Conservation (phyloP, 148 eudicot species). For the Silene uniflora region DNA sequence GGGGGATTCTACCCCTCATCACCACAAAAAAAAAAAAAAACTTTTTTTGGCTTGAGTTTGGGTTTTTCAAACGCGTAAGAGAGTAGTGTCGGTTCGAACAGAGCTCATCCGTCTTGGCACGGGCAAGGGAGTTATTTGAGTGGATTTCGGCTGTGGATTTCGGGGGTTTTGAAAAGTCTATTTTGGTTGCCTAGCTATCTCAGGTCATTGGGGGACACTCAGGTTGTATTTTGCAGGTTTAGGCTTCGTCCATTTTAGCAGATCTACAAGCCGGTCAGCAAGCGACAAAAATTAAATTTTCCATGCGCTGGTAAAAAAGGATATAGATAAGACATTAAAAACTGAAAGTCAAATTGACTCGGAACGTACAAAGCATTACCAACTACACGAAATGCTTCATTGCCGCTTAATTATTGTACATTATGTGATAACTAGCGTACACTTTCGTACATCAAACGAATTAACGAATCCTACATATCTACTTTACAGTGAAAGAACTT, state of each 20-base stretch:
- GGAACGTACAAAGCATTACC: background rate
- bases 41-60: too few relatives aligned
- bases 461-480: slow-evolving; percentile 24
- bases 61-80: too few relatives aligned
- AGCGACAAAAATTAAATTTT: background rate
- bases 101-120: too few relatives aligned
- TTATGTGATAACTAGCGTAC: background rate
- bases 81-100: too few relatives aligned
- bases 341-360: background rate
- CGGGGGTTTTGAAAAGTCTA: too few relatives aligned
- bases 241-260: background rate
- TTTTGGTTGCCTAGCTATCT: too few relatives aligned
- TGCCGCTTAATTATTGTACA: background rate
- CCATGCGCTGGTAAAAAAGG: background rate
- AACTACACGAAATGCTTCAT: background rate
- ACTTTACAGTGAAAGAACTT: slow-evolving; percentile 25
- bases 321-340: background rate
- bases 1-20: too few relatives aligned
- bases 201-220: too few relatives aligned
- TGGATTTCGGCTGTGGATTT: too few relatives aligned
- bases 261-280: background rate
- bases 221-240: background rate
- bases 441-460: slow-evolving; percentile 16
- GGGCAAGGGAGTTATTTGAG: too few relatives aligned
- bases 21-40: too few relatives aligned